Conservation (phyloP, 2,329 filamentous ascomycete genomes). For the Fusarium pseudonygamai region DNA sequence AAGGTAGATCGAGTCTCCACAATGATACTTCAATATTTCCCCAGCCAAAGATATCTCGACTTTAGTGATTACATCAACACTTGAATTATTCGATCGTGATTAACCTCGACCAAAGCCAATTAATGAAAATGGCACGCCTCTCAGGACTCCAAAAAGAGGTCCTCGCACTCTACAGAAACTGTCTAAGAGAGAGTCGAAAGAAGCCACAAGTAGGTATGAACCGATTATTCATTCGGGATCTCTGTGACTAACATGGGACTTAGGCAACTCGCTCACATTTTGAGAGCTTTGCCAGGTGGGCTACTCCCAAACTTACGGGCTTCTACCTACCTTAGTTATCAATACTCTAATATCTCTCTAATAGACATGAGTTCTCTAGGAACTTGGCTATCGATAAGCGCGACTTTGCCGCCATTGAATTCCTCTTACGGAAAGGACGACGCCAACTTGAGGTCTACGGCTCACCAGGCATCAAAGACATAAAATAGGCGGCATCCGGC, state of each 20-base stretch:
- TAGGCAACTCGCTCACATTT: constrained; percentile 68
- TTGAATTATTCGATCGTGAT: neutral
- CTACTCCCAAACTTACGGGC: neutral
- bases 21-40: constrained; percentile 3
- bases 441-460: constrained; percentile 85
- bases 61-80: constrained; percentile 13
- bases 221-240: neutral
- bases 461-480: constrained; percentile 82
- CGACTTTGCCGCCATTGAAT: constrained; percentile 88
- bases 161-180: constrained; percentile 84
- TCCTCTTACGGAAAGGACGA: constrained; percentile 81
- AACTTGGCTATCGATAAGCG: constrained; percentile 77
- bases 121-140: constrained; percentile 51
- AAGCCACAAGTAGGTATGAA: constrained; percentile 73
- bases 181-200: constrained; percentile 80
- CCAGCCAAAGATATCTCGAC: neutral
- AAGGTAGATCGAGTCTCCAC: constrained; percentile 21
- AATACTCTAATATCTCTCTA: neutral
- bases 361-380: constrained; percentile 80
- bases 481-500: constrained; percentile 49
- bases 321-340: neutral
- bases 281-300: constrained; percentile 69
- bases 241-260: constrained; percentile 21
- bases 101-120: neutral
- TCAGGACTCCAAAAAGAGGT: constrained; percentile 95